A percentile compares a stretch with the other conserved stretches of the same genome.
These are phyloP conservation scores for Medakamo hakoo DNA, from an alignment of 139 green algal genomes.

Conservation along the genomic window DNA sequence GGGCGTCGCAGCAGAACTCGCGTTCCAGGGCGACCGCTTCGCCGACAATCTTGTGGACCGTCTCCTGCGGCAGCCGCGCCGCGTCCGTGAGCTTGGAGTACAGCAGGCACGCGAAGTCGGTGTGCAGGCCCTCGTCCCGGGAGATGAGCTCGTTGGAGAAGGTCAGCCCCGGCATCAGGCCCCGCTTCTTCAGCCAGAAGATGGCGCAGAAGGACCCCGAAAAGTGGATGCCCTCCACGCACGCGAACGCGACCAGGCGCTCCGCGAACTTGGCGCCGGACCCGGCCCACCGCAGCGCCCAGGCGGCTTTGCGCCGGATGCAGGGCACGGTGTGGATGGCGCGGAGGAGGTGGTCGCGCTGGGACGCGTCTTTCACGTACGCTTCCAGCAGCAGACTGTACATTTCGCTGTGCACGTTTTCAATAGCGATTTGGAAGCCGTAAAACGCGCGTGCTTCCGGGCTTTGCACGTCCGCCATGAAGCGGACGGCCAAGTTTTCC, in stretches of 20 bases:
- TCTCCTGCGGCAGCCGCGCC: conserved; percentile 9
- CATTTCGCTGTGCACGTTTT: conserved; percentile 73
- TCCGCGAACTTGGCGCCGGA: conserved; percentile 37
- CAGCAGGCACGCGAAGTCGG: conserved; percentile 56
- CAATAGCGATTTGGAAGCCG: conserved; percentile 73
- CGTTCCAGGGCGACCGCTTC: conserved; percentile 50
- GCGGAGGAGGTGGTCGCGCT: conserved; percentile 35
- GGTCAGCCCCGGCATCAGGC: conserved; percentile 51
- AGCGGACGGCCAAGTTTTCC: conserved; percentile 64
- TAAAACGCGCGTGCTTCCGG: conserved; percentile 74
- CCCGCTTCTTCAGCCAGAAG: conserved; percentile 66
- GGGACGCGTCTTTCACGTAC: conserved; percentile 35
- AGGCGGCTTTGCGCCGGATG: conserved; percentile 83
- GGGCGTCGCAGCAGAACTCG: conserved; percentile 47
- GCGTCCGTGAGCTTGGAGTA: conserved; percentile 33
- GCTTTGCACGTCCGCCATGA: conserved; percentile 71
- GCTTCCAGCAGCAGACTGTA: conserved; percentile 58
- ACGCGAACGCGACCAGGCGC: conserved; percentile 55
- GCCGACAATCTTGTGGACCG: conserved; percentile 33
- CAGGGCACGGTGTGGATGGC: conserved; percentile 43
- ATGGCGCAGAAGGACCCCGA: conserved; percentile 57
- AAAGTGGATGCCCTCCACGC: conserved; percentile 67
- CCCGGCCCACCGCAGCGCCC: conserved; percentile 89
- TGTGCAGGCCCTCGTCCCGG: conserved; percentile 61
- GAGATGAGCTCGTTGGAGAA: conserved; percentile 69